These are phyloP conservation scores for Didymella pomorum DNA, from an alignment of 2,329 filamentous ascomycete species.

Conservation along the genomic window DNA sequence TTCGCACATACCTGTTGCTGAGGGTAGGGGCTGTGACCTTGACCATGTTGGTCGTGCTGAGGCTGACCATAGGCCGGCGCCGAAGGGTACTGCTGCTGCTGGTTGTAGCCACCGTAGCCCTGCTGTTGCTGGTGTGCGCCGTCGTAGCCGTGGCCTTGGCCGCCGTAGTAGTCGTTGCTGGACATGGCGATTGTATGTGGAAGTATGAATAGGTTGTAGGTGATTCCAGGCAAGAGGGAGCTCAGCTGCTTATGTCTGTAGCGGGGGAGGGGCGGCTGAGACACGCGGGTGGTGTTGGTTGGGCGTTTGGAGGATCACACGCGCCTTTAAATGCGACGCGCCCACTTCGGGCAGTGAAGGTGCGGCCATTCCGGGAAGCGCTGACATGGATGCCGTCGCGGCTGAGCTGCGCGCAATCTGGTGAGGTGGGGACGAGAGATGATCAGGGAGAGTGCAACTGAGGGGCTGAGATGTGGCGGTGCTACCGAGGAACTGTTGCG, in stretches of 20 bases:
- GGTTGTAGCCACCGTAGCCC: conserved; percentile 35
- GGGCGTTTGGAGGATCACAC: conserved; percentile 33
- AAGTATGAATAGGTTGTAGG: conserved; percentile 6
- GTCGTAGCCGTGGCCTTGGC: conserved; percentile 38
- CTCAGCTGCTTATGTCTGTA: conserved; percentile 28
- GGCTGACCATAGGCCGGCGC: conserved; percentile 36
- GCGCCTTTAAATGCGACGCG: conserved; percentile 29
- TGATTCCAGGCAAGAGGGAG: conserved; percentile 10
- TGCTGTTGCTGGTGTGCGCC: conserved; percentile 40
- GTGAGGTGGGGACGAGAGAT: conserved; percentile 7
- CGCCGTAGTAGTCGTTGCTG: conserved; percentile 48
- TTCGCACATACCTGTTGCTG: conserved; percentile 33
- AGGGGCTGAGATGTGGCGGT: conserved; percentile 13
- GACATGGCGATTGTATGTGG: conserved; percentile 24
- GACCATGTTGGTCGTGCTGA: conserved; percentile 40
- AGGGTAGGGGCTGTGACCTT: conserved; percentile 42
- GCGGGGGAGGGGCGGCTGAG: conserved; percentile 31
- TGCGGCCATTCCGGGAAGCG: conserved; percentile 13
- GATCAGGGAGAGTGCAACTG: conserved; percentile 10
- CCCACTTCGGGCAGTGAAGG: conserved; percentile 22
- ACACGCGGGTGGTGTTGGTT: conserved; percentile 25
- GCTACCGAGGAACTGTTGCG: conserved; percentile 1
- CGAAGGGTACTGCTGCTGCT: conserved; percentile 33
- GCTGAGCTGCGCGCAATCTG: conserved; percentile 29
- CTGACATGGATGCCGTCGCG: conserved; percentile 25